phyloP scores from a whole-genome alignment of 176 grass and related monocot genomes.

The Poa pratensis region DNA sequence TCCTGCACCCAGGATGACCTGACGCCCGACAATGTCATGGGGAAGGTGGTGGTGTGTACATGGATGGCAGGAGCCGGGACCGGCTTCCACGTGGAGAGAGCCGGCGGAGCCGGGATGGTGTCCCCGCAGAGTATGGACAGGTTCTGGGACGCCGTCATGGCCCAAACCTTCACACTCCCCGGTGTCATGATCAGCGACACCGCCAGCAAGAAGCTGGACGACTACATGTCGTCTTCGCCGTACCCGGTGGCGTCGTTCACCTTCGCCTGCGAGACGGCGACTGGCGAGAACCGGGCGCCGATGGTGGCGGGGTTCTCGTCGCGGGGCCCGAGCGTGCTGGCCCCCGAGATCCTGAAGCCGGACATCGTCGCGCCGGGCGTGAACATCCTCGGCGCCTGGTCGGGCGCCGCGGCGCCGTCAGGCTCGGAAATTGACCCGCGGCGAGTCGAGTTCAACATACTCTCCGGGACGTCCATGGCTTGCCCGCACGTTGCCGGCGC shows the following conservation, averaged over 20 bases:
- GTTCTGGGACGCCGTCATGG: neutral
- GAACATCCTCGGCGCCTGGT: slow-evolving; percentile 9
- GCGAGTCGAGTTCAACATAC: slow-evolving; percentile 20
- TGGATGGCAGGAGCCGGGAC: neutral
- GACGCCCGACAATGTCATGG: slow-evolving; percentile 10
- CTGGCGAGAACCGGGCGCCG: slow-evolving; percentile 42
- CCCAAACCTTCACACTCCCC: neutral
- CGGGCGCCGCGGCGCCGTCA: neutral
- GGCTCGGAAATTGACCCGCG: neutral
- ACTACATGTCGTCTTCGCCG: neutral
- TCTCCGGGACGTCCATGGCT: slow-evolving; percentile 58
- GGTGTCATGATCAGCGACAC: slow-evolving; percentile 16
- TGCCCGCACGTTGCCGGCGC: slow-evolving; percentile 55
- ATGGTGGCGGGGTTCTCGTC: slow-evolving; percentile 43
- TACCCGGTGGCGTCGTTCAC: slow-evolving; percentile 22
- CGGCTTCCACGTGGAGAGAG: slow-evolving; percentile 20
- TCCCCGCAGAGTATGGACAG: neutral
- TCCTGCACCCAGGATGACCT: neutral
- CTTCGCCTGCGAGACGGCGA: slow-evolving; percentile 15
- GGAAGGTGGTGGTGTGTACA: slow-evolving; percentile 41
- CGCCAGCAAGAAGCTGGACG: neutral
- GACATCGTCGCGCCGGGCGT: slow-evolving; percentile 9
- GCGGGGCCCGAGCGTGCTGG: slow-evolving; percentile 19
- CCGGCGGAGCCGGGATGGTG: slow-evolving; percentile 32
- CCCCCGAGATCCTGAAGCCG: neutral